Evolutionary conservation across 345 rosid species (phyloP), one percentile per base, ranked within the genome.

Genomic region (Garcia nutans): DNA sequence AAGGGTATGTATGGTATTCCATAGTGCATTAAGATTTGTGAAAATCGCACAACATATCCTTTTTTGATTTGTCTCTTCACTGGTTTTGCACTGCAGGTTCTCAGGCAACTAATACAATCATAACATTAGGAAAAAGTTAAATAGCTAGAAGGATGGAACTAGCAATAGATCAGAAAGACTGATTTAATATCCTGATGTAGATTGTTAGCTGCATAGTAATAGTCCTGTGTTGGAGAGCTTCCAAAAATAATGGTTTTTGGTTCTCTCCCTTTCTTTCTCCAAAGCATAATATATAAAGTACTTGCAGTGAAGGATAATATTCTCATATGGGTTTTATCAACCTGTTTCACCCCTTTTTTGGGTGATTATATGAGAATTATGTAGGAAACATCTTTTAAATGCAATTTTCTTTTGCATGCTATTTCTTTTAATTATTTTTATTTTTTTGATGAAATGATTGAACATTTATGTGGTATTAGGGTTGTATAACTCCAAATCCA

Each of bases 1-100:
- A 73, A 71, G 70, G 69, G 80, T 60, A 74, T 45, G 82, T 74
- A 79, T 6, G 76, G 65, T 65, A 68, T 75, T 82, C 68, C 56
- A 42, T 71, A 20, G 23, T 31, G n/a, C 50, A 31, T 31, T 16
- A 55, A 57, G 41, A 2, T 37, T 59, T 57, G 2, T 37, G 2
- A 44, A 69, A 23, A 44, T 45, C 10, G 19, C 17, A n/a, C 63
- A 23, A n/a, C n/a, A 41, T 62, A 7, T 44, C 11, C 22, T 69
- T 58, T 15, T 15, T 42, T 58, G 16, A 37, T 5, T 37, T 20
- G 20, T 59, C 23, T 24, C 33, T 44, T 61, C 12, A 31, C n/a
- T 58, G 24, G 33, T 47, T 77, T 17, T 31, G 67, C 49, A 15
- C 33, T 71, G 80, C 85, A 84, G 88, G 80, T 63, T 73, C 24